Evolutionary conservation across 176 grass and related monocot species (phyloP).

Genomic region (Carex myosuroides): DNA sequence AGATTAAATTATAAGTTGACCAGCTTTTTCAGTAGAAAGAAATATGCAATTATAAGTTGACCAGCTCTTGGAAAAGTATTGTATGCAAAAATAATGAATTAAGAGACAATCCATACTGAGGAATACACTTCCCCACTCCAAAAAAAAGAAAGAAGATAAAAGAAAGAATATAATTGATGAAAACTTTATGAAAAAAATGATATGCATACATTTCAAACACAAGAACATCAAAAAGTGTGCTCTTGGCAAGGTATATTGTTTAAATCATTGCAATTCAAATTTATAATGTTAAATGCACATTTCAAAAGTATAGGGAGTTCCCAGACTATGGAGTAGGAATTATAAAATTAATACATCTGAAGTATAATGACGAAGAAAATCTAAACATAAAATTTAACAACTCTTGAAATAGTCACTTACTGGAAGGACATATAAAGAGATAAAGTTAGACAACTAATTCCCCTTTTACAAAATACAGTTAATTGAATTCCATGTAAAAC

Average conservation of each 20-base stretch:
- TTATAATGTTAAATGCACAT: not conserved
- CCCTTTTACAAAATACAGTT: not conserved
- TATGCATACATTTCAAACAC: not conserved
- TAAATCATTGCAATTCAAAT: not conserved
- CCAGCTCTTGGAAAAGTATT: too few species aligned
- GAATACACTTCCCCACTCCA: not conserved
- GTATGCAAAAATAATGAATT: not conserved
- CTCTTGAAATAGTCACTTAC: not conserved
- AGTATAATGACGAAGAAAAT: not conserved
- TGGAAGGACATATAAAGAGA: not conserved
- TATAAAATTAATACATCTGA: not conserved
- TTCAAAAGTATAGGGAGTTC: not conserved
- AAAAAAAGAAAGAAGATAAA: not conserved
- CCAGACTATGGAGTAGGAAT: not conserved
- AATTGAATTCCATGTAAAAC: not conserved
- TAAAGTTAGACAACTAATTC: not conserved
- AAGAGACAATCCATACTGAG: not conserved
- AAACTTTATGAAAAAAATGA: not conserved
- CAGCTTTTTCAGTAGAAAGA: not conserved
- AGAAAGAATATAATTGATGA: not conserved
- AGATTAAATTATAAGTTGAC: constrained; percentile 5
- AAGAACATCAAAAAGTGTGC: not conserved
- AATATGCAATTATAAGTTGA: not conserved
- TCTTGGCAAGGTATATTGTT: not conserved
- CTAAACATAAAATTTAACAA: not conserved